Base-by-base conservation (phyloP, 768 basidiomycete genomes). In the Boletales sp. region DNA sequence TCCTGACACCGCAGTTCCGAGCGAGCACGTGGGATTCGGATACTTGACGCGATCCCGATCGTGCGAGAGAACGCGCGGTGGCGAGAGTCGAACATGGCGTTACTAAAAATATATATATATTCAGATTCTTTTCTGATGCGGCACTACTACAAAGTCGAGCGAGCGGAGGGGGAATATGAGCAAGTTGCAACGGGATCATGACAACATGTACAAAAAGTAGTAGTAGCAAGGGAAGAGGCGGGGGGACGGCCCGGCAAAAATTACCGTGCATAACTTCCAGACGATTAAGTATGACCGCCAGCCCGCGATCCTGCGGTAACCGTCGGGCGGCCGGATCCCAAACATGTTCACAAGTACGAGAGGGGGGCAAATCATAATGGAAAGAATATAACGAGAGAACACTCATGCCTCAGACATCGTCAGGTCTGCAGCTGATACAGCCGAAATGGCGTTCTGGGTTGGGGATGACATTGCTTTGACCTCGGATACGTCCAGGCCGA, bases 321-420 rank as follows among this genome's bases (percentile, higher is more conserved):
- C 34, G 19, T 47, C 51, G 30, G n/a, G 30, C 43, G 43, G 50
- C 46, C 15, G 41, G 43, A 50, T 47, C 53, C 41, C 37, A 40
- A 43, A 50, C 40, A 55, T 47, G 52, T 50, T 50, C 57, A 59
- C 58, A 50, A 47, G 57, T 50, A 53, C 32, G 43, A 54, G 21
- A 24, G 40, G 39, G 21, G 40, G 39, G 21, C 37, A 54, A 51
- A 46, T 40, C 47, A 43, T 14, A 21, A 50, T 35, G 52, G 34
- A 51, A 44, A 50, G 17, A 39, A 27, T 30, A 49, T 46, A 53
- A 52, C 44, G 46, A 54, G 24, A 45, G 21, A 41, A 51, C 45
- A 32, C 32, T 58, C 58, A 59, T 54, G 72, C 73, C 41, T 75
- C 76, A 24, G 72, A 66, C 71, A 77, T 67, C 15, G 71, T 69